Evolutionary conservation across 345 rosid genomes (phyloP), one percentile per base, ranked within the genome.

Genomic region (Eucalyptus erythrocorys): DNA sequence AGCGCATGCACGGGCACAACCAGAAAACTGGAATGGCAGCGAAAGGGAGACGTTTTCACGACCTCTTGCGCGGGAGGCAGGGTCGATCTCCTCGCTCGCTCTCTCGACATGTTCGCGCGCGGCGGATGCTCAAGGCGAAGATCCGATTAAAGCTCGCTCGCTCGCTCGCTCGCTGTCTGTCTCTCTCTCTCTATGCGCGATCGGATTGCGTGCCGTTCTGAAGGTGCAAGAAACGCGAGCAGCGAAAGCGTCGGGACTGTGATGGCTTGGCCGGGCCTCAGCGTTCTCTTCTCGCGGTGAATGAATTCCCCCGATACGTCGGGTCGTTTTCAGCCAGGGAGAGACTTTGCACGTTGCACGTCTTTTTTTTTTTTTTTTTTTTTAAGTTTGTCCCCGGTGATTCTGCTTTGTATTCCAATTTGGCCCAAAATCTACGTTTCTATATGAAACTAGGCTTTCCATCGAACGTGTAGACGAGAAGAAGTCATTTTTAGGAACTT

Each of bases 1-100:
- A 37, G 82, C 45, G 26, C 82, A 37, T 37, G 82, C 45, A 5
- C 45, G 45, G 27, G 47, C 42, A 10, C 80, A 17, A 16, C 24
- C 24, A 16, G 80, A 68, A 12, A 45, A 19, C 32, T 30, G 68
- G 45, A 34, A 10, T 13, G 45, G 37, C 47, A 16, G 45, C 59
- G 22, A 3, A 76, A 11, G 30, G 51, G 43, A 49, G 9, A 80
- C 43, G 19, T 11, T 30, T 10, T 22, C 5, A 82, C 14, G 86
- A 96, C 99, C 98, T 95, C 97, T 90, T 94, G 96, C 89, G 91
- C 99, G 82, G 98, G 98, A 92, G 98, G 99, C 22, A 96, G 92
- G 37, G 87, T 86, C 80, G 91, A 90, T 86, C 93, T 93, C 87
- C 90, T 94, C 64, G 88, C 87, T 89, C 94, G 94, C 86, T 93